These are phyloP conservation scores for Panicum virgatum DNA, from an alignment of 202 grass and related monocot genomes.

Conservation along the genomic window DNA sequence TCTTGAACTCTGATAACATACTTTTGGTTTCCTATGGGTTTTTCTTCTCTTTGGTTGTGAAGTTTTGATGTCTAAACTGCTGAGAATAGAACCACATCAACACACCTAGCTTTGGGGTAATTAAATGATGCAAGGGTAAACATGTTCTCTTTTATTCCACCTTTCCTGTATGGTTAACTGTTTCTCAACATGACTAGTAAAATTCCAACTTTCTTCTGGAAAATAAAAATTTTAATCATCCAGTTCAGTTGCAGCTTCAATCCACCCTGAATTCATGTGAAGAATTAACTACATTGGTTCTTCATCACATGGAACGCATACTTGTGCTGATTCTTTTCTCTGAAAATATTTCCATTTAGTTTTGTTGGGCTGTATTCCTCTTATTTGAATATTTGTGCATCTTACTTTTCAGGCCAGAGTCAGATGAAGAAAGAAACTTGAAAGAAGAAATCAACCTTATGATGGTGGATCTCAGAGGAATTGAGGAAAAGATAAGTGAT, in stretches of 20 bases:
- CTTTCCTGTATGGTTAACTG: not conserved
- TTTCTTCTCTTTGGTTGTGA: not conserved
- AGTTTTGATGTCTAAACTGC: not conserved
- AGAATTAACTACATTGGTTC: not conserved
- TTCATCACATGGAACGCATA: not conserved
- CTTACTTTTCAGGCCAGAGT: slow-evolving; percentile 61
- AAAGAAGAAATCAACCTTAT: slow-evolving; percentile 84
- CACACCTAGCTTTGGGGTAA: not conserved
- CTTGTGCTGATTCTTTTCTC: slow-evolving; percentile 17
- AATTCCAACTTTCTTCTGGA: not conserved
- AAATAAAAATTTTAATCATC: not conserved
- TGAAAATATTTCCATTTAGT: slow-evolving; percentile 15
- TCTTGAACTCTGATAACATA: not conserved
- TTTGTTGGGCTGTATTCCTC: not conserved
- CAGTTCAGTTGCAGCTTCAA: not conserved
- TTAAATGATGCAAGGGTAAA: not conserved
- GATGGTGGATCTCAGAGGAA: slow-evolving; percentile 56
- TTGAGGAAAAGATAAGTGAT: slow-evolving; percentile 44
- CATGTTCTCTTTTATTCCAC: not conserved
- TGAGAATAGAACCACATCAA: not conserved
- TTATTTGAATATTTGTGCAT: slow-evolving; percentile 16
- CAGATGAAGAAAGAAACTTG: slow-evolving; percentile 70
- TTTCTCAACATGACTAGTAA: not conserved
- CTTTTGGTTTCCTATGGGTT: not conserved
- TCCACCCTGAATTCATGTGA: not conserved